Evolutionary conservation across 139 green algal genomes (phyloP).

Genomic region (Trebouxia sp.): DNA sequence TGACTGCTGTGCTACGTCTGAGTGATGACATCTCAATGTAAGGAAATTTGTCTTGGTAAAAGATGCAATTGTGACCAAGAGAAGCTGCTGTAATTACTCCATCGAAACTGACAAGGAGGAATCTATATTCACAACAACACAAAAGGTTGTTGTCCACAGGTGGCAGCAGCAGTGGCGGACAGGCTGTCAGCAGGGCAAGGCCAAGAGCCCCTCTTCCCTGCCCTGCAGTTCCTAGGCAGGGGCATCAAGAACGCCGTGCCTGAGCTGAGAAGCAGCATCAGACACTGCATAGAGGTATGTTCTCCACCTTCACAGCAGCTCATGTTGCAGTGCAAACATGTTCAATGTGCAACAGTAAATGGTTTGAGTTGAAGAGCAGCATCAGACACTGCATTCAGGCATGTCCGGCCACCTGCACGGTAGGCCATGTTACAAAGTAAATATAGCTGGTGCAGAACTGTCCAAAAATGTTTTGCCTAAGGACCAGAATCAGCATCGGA

Average conservation of each 20-base stretch:
- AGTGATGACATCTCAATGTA: no score
- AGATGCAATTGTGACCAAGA: no score
- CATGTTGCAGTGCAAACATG: not conserved
- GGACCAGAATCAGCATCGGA: no score
- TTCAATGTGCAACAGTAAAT: not conserved
- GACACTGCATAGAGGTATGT: conserved; percentile 50
- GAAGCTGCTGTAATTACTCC: no score
- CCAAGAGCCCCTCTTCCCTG: not conserved
- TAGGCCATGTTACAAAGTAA: not conserved
- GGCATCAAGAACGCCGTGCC: conserved; percentile 49
- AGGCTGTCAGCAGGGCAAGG: not conserved
- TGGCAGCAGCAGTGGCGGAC: not conserved
- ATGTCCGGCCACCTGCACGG: not conserved
- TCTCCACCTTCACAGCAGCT: not conserved
- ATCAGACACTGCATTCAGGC: not conserved
- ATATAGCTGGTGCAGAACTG: not conserved
- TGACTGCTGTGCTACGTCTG: no score
- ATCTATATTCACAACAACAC: not conserved
- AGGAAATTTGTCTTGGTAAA: no score
- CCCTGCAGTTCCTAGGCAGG: conserved; percentile 47
- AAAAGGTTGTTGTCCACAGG: not conserved
- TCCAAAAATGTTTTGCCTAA: not conserved
- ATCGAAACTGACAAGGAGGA: no score
- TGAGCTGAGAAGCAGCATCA: conserved; percentile 42
- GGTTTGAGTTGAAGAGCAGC: no score